Conservation (phyloP, 2,329 filamentous ascomycete species). For the Cercospora citrullina region DNA sequence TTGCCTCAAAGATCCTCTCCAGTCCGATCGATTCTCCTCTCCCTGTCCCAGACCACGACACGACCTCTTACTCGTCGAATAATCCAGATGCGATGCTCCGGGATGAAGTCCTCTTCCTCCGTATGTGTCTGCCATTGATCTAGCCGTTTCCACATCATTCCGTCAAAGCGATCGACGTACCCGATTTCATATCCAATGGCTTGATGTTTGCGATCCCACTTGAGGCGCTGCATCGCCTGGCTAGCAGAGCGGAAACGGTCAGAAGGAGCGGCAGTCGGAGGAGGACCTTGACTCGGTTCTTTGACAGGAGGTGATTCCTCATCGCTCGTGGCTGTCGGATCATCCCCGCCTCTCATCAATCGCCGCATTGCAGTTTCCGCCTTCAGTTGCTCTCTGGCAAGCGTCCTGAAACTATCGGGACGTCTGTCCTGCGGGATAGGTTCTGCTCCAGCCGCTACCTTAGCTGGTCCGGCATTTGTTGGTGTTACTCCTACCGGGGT, state of each 20-base stretch:
- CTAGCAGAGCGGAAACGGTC: conserved; percentile 14
- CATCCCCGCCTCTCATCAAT: not conserved
- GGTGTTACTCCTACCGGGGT: not conserved
- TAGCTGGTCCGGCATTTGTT: not conserved
- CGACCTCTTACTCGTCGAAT: conserved; percentile 32
- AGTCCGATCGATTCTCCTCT: conserved; percentile 31
- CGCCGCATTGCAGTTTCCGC: not conserved
- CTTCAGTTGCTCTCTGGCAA: not conserved
- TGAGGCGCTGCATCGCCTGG: conserved; percentile 37
- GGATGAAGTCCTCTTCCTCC: conserved; percentile 59
- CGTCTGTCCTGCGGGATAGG: not conserved
- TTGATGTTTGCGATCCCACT: conserved; percentile 50
- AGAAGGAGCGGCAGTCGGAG: not conserved
- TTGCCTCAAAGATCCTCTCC: conserved; percentile 1
- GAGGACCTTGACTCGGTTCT: not conserved
- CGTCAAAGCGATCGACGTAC: conserved; percentile 55
- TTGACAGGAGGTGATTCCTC: not conserved
- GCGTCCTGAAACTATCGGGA: not conserved
- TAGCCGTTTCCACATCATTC: conserved; percentile 50
- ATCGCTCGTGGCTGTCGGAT: not conserved
- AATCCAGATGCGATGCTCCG: conserved; percentile 53
- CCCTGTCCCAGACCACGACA: conserved; percentile 53
- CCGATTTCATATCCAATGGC: conserved; percentile 45
- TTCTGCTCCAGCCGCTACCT: not conserved
- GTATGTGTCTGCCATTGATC: conserved; percentile 54